phyloP scores from a whole-genome alignment of 164 flowering plant genomes.

The Macadamia tetraphylla region DNA sequence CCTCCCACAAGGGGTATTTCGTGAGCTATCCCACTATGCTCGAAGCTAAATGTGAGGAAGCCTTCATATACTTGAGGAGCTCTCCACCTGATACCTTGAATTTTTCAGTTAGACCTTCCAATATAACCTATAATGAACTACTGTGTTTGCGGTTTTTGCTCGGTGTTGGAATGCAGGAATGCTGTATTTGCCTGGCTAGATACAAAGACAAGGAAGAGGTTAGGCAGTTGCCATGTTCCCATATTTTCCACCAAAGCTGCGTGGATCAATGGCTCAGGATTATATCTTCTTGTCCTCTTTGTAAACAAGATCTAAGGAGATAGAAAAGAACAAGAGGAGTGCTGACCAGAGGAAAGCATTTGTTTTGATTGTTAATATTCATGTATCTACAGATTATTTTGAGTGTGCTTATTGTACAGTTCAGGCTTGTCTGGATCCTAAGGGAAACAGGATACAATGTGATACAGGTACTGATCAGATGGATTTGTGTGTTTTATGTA shows the following conservation, averaged over 20 bases:
- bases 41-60: no score
- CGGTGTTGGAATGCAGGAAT: conserved; percentile 52
- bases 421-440: conserved; percentile 6
- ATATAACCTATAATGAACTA: not conserved
- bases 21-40: no score
- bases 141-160: not conserved
- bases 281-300: conserved; percentile 87
- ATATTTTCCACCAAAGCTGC: conserved; percentile 77
- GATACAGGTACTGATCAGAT: no score
- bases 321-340: conserved; percentile 10
- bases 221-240: conserved; percentile 80
- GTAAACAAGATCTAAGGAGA: conserved; percentile 65
- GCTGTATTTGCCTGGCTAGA: conserved; percentile 85
- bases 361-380: not conserved
- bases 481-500: no score
- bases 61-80: no score
- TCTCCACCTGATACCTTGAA: no score
- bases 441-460: no score
- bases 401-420: conserved; percentile 33
- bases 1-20: no score
- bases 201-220: conserved; percentile 85
- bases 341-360: not conserved
- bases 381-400: conserved; percentile 20
- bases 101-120: no score
- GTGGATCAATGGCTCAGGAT: conserved; percentile 96